A percentile compares a stretch with the other conserved stretches of the same genome.
These are phyloP conservation scores for Themeda triandra DNA, from an alignment of 176 grass and related monocot genomes.

Conservation along the genomic window DNA sequence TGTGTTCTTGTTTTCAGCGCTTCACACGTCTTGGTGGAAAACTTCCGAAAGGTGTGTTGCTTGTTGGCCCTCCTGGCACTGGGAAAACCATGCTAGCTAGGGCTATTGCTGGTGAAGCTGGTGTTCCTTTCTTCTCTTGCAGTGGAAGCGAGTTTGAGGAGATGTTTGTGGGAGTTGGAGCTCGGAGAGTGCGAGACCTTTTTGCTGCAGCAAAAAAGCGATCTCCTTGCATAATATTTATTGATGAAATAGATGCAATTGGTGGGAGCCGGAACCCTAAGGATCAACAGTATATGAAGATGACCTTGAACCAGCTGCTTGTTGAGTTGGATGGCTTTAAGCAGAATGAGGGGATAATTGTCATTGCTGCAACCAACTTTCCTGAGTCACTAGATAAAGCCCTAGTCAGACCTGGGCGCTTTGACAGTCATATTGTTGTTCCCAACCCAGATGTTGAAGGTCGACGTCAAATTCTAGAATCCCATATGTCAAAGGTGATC, in stretches of 20 bases:
- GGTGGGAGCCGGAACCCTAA: slow-evolving; percentile 98
- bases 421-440: slow-evolving; percentile 95
- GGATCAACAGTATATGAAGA: slow-evolving; percentile 99
- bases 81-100: slow-evolving; percentile 98
- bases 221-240: slow-evolving; percentile 95
- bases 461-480: slow-evolving; percentile 85
- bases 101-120: slow-evolving; percentile 97
- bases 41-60: slow-evolving; percentile 98
- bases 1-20: slow-evolving; percentile 52
- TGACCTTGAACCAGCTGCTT: slow-evolving; percentile 97
- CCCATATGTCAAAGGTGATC: slow-evolving; percentile 91
- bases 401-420: slow-evolving; percentile 95
- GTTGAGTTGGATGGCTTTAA: slow-evolving; percentile 99
- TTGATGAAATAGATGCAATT: slow-evolving; percentile 99
- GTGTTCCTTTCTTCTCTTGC: slow-evolving; percentile 98
- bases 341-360: slow-evolving; percentile 98
- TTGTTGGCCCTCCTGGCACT: slow-evolving; percentile 96
- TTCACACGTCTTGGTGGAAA: slow-evolving; percentile 97
- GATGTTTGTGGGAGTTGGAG: slow-evolving; percentile 98
- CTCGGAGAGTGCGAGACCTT: slow-evolving; percentile 88
- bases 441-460: slow-evolving; percentile 98
- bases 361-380: slow-evolving; percentile 96
- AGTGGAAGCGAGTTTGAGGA: slow-evolving; percentile 99
- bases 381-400: slow-evolving; percentile 96
- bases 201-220: slow-evolving; percentile 89